Percentiles rank a stretch among this genome's conserved stretches.
phyloP scores from a whole-genome alignment of 306 rosid species.

The Prunus mongolica region DNA sequence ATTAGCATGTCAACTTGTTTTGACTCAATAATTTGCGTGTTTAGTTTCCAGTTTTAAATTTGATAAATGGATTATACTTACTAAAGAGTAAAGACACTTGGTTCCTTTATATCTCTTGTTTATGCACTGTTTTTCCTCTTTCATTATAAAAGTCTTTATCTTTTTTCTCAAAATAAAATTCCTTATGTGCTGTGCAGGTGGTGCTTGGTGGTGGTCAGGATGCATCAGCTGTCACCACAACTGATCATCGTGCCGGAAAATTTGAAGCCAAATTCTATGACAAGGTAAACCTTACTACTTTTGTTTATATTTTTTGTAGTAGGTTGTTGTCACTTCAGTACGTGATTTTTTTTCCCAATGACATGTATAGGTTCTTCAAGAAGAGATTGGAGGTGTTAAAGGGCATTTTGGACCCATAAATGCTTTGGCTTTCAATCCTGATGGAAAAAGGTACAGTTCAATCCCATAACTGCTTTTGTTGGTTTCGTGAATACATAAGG shows the following conservation, averaged over 20 bases:
- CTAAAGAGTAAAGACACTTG: not conserved
- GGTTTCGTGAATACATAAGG: not conserved
- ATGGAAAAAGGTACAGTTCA: conserved; percentile 72
- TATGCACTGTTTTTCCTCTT: not conserved
- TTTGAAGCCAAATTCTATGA: conserved; percentile 91
- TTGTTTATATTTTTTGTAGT: not conserved
- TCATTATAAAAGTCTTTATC: not conserved
- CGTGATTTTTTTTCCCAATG: conserved; percentile 12
- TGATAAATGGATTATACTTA: not conserved
- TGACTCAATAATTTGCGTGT: not conserved
- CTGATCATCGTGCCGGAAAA: conserved; percentile 94
- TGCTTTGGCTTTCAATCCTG: conserved; percentile 92
- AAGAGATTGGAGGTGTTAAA: conserved; percentile 96
- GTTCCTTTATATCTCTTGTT: not conserved
- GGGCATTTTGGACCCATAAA: conserved; percentile 99
- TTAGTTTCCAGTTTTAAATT: not conserved
- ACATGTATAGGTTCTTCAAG: conserved; percentile 74
- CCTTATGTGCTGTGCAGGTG: conserved; percentile 42
- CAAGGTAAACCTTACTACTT: conserved; percentile 40
- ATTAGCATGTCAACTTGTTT: not conserved
- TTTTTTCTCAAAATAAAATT: not conserved
- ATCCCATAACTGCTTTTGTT: not conserved
- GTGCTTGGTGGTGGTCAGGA: conserved; percentile 99
- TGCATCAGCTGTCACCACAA: conserved; percentile 80
- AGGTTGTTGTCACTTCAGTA: not conserved